Evolutionary conservation across 306 rosid species (phyloP), one percentile per base, ranked within the genome.

Genomic region (Elaeagnus macrophylla): DNA sequence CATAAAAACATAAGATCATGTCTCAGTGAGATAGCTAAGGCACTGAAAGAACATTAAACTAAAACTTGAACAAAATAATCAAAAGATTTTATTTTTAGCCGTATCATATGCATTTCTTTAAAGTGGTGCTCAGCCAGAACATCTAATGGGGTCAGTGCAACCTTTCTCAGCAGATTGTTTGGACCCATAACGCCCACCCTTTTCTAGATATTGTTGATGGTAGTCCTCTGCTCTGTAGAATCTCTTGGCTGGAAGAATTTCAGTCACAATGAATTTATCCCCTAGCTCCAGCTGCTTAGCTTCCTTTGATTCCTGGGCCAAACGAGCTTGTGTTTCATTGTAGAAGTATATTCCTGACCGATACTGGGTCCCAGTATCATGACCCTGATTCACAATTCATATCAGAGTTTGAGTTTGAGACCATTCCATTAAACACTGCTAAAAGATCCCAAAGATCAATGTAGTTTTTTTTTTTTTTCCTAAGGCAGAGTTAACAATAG

Each of bases 141-240:
- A 90, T 75, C 91, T 83, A 44, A 86, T 81, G 47, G 86, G 86
- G 48, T 86, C 95, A 32, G 37, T 81, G 79, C 97, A 90, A 1
- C 95, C 95, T 56, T 86, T 90, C 60, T 39, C 65, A 9, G 95
- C 77, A 51, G 88, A 86, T 39, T 86, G 95, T 44, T 75, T 74
- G 19, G 0, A 25, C 56, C 91, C 84, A 20, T 40, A 5, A 38
- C 89, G 59, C 11, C 94, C 97, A 37, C 97, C 97, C 44, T 83
- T 86, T 69, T 80, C 86, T 57, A 90, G 80, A 72, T 90, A 90
- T 39, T 90, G 97, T 72, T 86, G 95, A 68, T 90, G 97, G 54
- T 90, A 86, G 61, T 90, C 97, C 77, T 86, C 95, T 11, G 97
- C 97, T 56, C 73, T 70, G 74, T 83, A 90, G 43, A 86, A 90